A percentile compares a stretch with the other conserved stretches of the same genome.
These are phyloP conservation scores for Wallacemonas sp. DNA, from an alignment of 208 protist genomes.

Conservation along the genomic window DNA sequence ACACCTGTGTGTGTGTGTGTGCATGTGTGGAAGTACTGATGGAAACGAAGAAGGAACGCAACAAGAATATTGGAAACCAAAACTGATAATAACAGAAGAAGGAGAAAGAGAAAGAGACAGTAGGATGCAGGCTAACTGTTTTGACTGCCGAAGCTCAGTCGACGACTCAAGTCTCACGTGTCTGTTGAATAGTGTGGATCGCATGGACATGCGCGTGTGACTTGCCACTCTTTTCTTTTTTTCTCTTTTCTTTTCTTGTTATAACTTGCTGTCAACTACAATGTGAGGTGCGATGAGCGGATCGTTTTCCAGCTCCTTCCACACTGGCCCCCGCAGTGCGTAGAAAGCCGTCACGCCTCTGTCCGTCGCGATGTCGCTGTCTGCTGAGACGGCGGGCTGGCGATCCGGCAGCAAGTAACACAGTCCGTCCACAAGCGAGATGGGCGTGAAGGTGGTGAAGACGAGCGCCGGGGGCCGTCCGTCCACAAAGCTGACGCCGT, in stretches of 20 bases:
- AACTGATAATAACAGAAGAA: slow-evolving; percentile 9
- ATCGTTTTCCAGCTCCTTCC: slow-evolving; percentile 14
- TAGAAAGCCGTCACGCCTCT: not conserved
- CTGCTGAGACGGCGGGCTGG: not conserved
- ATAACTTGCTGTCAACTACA: not conserved
- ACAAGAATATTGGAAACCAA: not conserved
- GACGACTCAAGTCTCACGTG: too few species aligned
- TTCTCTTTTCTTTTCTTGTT: not conserved
- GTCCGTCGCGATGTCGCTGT: not conserved
- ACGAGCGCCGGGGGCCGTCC: slow-evolving; percentile 17
- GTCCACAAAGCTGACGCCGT: slow-evolving; percentile 16
- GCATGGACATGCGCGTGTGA: too few species aligned
- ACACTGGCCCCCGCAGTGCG: slow-evolving; percentile 3
- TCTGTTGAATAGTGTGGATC: too few species aligned
- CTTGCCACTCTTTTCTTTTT: too few species aligned
- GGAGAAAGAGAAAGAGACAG: slow-evolving; percentile 7
- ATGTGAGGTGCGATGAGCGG: slow-evolving; percentile 12
- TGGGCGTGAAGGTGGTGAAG: slow-evolving; percentile 25
- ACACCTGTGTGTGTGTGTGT: too few species aligned
- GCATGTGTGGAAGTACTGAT: too few species aligned
- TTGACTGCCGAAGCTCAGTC: too few species aligned
- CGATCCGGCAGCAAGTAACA: slow-evolving; percentile 26
- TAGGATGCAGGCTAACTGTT: not conserved
- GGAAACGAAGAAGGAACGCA: not conserved
- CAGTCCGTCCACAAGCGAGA: slow-evolving; percentile 30